Conservation (phyloP, 352 stramenopile genomes). For the Pythium rishiriense region DNA sequence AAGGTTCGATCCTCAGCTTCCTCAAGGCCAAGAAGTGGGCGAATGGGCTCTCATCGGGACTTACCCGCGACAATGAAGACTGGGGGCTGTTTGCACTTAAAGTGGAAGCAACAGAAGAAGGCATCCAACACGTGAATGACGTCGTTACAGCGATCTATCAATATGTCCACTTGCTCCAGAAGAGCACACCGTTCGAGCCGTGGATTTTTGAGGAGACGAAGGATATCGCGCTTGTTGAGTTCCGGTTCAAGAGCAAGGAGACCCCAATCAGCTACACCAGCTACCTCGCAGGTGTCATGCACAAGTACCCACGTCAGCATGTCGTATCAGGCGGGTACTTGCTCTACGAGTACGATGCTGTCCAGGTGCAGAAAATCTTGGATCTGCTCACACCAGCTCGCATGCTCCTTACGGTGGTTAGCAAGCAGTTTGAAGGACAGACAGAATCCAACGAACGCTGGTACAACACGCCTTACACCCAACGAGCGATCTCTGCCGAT, state of each 20-base stretch:
- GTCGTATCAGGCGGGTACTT: constrained; percentile 65
- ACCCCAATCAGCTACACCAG: constrained; percentile 70
- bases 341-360: constrained; percentile 64
- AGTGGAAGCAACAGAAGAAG: constrained; percentile 64
- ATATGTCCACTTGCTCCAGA: constrained; percentile 60
- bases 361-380: constrained; percentile 54
- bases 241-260: constrained; percentile 82
- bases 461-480: constrained; percentile 69
- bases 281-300: constrained; percentile 66
- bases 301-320: constrained; percentile 59
- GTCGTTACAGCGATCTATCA: constrained; percentile 66
- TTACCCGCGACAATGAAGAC: constrained; percentile 73
- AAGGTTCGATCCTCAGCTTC: constrained; percentile 91
- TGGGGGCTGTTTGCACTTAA: constrained; percentile 70
- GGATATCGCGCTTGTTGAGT: constrained; percentile 54
- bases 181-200: constrained; percentile 36
- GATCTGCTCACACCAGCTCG: constrained; percentile 43
- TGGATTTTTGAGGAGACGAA: constrained; percentile 79
- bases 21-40: constrained; percentile 85
- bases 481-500: constrained; percentile 33
- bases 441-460: constrained; percentile 56
- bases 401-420: constrained; percentile 69
- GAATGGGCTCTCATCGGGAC: constrained; percentile 62
- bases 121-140: constrained; percentile 60
- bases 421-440: constrained; percentile 62